Conservation (phyloP, 192 early-diverging fungal species). For the Coemansia sp. region DNA sequence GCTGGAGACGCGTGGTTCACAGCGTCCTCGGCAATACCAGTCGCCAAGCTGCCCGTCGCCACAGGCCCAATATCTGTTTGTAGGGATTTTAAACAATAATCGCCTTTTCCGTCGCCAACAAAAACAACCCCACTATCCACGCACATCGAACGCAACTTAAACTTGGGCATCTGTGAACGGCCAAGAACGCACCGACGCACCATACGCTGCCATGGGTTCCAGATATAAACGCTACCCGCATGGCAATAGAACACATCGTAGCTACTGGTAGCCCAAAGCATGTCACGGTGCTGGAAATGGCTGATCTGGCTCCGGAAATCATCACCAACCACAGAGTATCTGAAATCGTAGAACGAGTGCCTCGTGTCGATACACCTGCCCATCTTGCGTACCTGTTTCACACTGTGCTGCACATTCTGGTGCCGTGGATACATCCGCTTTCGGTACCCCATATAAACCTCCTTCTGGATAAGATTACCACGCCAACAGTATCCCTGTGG, state of each 20-base stretch:
- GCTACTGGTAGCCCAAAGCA: conserved; percentile 48
- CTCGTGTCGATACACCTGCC: conserved; percentile 15
- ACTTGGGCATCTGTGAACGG: conserved; percentile 21
- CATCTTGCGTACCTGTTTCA: conserved; percentile 22
- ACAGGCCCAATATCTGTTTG: conserved; percentile 8
- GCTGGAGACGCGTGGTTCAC: conserved; percentile 39
- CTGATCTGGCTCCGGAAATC: conserved; percentile 29
- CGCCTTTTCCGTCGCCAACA: conserved; percentile 42
- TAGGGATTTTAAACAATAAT: conserved; percentile 28
- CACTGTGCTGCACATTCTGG: conserved; percentile 52
- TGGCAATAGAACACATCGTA: conserved; percentile 49
- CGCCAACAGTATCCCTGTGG: conserved; percentile 63
- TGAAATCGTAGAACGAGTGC: conserved; percentile 23
- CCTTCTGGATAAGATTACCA: conserved; percentile 26
- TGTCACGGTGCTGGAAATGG: conserved; percentile 53
- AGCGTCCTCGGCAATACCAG: conserved; percentile 21
- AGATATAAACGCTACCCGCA: conserved; percentile 26
- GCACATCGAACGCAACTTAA: conserved; percentile 37
- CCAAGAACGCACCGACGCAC: conserved; percentile 18
- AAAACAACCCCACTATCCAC: conserved; percentile 38
- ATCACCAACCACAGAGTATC: conserved; percentile 30
- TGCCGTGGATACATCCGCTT: conserved; percentile 48
- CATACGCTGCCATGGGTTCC: conserved; percentile 38
- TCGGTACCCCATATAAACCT: conserved; percentile 51
- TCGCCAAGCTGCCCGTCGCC: neutral